phyloP scores from a whole-genome alignment of 2,329 filamentous ascomycete genomes.

The Elsinoe perseae region DNA sequence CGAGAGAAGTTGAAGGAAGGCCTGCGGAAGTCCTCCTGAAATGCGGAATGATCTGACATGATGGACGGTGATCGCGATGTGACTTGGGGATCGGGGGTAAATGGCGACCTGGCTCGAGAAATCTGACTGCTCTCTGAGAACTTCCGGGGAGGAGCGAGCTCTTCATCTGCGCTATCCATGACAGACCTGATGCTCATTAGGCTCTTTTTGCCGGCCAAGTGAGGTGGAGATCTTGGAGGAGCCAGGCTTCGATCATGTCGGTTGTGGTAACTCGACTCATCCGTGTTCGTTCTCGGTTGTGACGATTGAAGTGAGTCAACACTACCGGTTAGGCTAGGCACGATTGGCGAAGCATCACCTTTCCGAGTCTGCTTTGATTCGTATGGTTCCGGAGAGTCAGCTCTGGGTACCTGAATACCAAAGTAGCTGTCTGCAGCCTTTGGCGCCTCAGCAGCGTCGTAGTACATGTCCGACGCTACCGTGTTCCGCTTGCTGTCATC shows the following conservation, averaged over 20 bases:
- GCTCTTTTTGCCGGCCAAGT: constrained; percentile 36
- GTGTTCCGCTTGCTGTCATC: constrained; percentile 11
- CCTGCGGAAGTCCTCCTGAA: constrained; percentile 51
- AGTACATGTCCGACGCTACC: constrained; percentile 4
- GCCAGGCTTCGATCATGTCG: constrained; percentile 27
- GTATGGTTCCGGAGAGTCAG: constrained; percentile 38
- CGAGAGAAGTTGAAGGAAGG: constrained; percentile 91
- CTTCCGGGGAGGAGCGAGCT: constrained; percentile 64
- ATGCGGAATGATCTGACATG: constrained; percentile 67
- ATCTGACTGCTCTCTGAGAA: constrained; percentile 63
- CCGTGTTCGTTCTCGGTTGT: constrained; percentile 35
- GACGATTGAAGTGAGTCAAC: constrained; percentile 32
- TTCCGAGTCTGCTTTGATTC: constrained; percentile 35
- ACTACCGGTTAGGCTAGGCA: constrained; percentile 30
- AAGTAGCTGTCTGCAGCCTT: constrained; percentile 32
- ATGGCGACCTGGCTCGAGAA: constrained; percentile 53
- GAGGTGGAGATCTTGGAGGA: constrained; percentile 31
- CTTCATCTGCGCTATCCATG: constrained; percentile 55
- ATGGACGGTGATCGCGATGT: constrained; percentile 75
- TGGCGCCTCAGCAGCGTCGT: not conserved
- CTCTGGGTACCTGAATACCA: constrained; percentile 34
- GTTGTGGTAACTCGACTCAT: constrained; percentile 30
- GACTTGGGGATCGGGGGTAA: constrained; percentile 55
- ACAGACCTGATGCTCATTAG: constrained; percentile 41
- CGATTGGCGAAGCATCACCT: constrained; percentile 38